phyloP scores from a whole-genome alignment of 2,329 filamentous ascomycete genomes.

The Alternaria triticimaculans region DNA sequence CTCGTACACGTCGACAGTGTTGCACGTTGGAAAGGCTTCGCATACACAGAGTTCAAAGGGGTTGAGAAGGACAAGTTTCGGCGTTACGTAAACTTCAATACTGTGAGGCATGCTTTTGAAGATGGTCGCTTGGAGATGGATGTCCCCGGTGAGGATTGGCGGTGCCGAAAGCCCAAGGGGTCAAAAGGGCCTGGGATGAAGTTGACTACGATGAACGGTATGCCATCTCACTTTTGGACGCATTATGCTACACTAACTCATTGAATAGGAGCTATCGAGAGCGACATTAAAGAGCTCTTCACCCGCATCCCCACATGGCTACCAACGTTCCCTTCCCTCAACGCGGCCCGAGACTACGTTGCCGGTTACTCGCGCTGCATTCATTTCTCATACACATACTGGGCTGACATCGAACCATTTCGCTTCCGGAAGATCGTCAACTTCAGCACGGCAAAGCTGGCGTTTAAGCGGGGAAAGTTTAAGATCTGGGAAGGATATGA shows the following conservation, averaged over 20 bases:
- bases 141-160: background rate
- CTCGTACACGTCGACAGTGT: background rate
- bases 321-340: background rate
- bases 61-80: conserved; percentile 5
- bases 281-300: background rate
- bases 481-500: background rate
- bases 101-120: conserved; percentile 5
- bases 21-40: background rate
- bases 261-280: background rate
- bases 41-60: background rate
- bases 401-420: background rate
- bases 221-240: background rate
- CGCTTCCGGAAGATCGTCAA: background rate
- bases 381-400: background rate
- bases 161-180: background rate
- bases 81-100: background rate
- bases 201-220: background rate
- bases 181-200: background rate
- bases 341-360: background rate
- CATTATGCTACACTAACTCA: background rate
- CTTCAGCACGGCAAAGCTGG: background rate
- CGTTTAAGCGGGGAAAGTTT: background rate
- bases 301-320: background rate
- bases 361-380: background rate
- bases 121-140: conserved; percentile 4